phyloP scores from a whole-genome alignment of 768 basidiomycete genomes.

The Amanita muscaria region DNA sequence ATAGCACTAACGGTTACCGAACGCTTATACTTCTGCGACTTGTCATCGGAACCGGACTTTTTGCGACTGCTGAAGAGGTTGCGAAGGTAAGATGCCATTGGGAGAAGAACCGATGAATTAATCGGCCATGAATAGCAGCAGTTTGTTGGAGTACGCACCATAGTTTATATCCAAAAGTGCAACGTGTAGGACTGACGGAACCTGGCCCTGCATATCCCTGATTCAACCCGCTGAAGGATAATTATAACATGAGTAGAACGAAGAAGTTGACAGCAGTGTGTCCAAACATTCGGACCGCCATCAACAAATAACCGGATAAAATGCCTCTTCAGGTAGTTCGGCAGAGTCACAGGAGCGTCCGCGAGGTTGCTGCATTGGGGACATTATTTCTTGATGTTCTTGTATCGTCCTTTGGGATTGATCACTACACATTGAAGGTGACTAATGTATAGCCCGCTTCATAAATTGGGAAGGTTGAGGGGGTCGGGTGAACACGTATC shows the following conservation, averaged over 20 bases:
- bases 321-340: conserved; percentile 4
- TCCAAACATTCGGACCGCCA: conserved; percentile 4
- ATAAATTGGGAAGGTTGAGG: neutral
- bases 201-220: conserved; percentile 3
- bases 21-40: conserved; percentile 34
- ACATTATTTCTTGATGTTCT: too few relatives aligned
- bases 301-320: conserved; percentile 2
- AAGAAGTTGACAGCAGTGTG: conserved; percentile 1
- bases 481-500: neutral
- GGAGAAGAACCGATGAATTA: neutral
- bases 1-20: conserved; percentile 31
- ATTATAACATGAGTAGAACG: neutral
- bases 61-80: conserved; percentile 7
- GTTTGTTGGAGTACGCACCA: neutral
- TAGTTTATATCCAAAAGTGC: neutral
- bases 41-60: conserved; percentile 12
- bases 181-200: conserved; percentile 3
- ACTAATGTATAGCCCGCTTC: too few relatives aligned
- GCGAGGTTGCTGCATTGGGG: neutral
- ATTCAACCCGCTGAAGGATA: neutral
- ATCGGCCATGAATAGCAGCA: neutral
- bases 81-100: conserved; percentile 11
- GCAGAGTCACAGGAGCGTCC: neutral
- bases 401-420: too few relatives aligned
- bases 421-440: too few relatives aligned